phyloP scores from a whole-genome alignment of 768 basidiomycete genomes.

The Leccinum uliginosum region DNA sequence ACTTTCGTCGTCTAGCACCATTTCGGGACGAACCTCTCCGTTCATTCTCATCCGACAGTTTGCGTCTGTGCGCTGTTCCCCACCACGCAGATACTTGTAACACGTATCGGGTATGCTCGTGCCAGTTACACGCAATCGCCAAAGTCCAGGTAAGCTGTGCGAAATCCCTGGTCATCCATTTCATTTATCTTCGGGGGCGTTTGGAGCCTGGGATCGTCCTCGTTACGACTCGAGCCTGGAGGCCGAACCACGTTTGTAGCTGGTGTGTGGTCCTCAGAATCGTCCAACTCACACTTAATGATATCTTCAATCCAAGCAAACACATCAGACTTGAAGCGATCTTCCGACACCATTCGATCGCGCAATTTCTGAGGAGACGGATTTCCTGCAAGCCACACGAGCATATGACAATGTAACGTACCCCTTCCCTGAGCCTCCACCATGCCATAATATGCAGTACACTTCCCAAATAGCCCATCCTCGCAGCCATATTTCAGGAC shows the following conservation, averaged over 20 bases:
- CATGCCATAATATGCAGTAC: neutral
- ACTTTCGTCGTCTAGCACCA: neutral
- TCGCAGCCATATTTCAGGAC: neutral
- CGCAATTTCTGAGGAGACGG: neutral
- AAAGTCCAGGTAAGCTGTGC: neutral
- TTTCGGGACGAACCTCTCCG: rapidly evolving
- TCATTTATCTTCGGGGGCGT: no score
- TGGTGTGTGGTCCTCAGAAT: neutral
- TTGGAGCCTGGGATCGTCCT: neutral
- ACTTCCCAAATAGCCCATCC: neutral
- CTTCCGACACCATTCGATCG: neutral
- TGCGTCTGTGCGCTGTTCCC: neutral
- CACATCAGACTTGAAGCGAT: neutral
- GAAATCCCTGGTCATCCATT: neutral
- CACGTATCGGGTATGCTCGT: neutral
- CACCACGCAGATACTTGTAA: neutral
- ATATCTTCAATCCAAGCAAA: neutral
- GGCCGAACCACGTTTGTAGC: neutral
- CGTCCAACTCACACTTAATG: neutral
- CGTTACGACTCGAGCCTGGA: no score
- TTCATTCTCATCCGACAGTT: neutral
- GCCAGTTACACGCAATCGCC: no score
- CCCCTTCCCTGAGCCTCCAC: neutral
- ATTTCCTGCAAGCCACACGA: neutral
- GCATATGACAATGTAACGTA: neutral